Evolutionary conservation across 352 stramenopile genomes (phyloP).

Genomic region (Phytophthora fragariae): DNA sequence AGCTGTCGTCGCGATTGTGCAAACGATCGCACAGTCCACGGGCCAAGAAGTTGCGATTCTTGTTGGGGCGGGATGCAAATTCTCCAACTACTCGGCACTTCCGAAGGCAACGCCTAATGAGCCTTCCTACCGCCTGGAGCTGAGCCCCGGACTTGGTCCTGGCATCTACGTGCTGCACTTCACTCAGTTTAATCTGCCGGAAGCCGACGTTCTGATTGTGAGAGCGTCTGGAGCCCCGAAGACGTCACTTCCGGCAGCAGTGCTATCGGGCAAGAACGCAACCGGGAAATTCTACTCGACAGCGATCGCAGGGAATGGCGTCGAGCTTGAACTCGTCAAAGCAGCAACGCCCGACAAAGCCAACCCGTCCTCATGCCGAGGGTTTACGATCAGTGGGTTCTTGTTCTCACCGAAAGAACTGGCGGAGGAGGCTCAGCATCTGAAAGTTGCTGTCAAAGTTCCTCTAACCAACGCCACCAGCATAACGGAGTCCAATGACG

Average conservation of each 20-base stretch:
- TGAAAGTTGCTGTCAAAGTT: constrained; percentile 34
- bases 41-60: constrained; percentile 37
- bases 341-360: constrained; percentile 1
- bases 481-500: constrained; percentile 10
- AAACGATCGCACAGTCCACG: constrained; percentile 13
- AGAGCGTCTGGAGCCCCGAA: constrained; percentile 35
- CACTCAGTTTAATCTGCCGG: constrained; percentile 55
- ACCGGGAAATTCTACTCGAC: constrained; percentile 63
- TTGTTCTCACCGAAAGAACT: constrained; percentile 52
- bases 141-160: constrained; percentile 54
- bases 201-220: constrained; percentile 56
- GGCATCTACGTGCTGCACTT: constrained; percentile 76
- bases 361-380: constrained; percentile 40
- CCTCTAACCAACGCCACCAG: constrained; percentile 26
- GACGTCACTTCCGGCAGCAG: constrained; percentile 15
- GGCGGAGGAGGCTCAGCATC: constrained; percentile 29
- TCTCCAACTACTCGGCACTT: constrained; percentile 63
- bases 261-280: constrained; percentile 58
- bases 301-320: constrained; percentile 49
- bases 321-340: constrained; percentile 60
- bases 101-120: constrained; percentile 14
- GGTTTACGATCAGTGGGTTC: constrained; percentile 62
- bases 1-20: constrained; percentile 9
- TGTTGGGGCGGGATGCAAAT: constrained; percentile 57
- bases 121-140: constrained; percentile 54